Evolutionary conservation across 163 green algal species (phyloP).

Genomic region (Volvox carteri): DNA sequence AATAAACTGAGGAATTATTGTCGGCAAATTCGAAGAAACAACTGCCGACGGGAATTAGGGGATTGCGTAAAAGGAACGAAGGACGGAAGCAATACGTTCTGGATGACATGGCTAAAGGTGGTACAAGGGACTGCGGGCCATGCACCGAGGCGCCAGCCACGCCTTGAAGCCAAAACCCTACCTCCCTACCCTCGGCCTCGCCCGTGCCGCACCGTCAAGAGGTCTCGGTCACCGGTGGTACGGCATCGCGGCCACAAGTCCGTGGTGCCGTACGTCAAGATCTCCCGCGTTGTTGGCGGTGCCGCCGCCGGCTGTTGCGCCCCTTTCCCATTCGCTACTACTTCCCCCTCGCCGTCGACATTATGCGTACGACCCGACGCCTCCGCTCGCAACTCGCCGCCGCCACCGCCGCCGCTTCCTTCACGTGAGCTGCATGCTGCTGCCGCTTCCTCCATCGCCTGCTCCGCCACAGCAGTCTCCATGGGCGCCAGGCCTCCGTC

Average conservation of each 20-base stretch:
- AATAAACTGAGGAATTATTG: too few species aligned
- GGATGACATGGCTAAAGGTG: too few species aligned
- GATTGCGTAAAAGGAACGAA: too few species aligned
- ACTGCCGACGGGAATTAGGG: too few species aligned
- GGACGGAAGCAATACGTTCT: too few species aligned
- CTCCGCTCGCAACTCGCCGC: neutral
- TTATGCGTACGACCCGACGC: neutral
- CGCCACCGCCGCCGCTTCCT: neutral
- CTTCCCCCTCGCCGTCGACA: neutral
- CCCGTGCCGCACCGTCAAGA: conserved; percentile 57
- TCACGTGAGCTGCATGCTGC: too few species aligned
- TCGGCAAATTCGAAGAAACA: too few species aligned
- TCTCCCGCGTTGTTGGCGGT: neutral
- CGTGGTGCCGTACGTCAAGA: conserved; percentile 38
- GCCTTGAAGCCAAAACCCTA: too few species aligned
- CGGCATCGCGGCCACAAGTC: conserved; percentile 38
- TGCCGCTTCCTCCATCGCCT: neutral
- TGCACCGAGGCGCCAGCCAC: too few species aligned
- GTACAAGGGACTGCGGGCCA: too few species aligned
- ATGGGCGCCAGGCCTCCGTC: neutral
- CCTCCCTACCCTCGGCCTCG: too few species aligned
- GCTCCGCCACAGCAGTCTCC: conserved; percentile 27
- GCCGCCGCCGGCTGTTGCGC: neutral
- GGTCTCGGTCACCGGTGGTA: conserved; percentile 9
- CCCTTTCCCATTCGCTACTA: conserved; percentile 8